A percentile compares a stretch with the other conserved stretches of the same genome.
phyloP scores from a whole-genome alignment of 2,329 filamentous ascomycete genomes.

The Verruconis gallopava region DNA sequence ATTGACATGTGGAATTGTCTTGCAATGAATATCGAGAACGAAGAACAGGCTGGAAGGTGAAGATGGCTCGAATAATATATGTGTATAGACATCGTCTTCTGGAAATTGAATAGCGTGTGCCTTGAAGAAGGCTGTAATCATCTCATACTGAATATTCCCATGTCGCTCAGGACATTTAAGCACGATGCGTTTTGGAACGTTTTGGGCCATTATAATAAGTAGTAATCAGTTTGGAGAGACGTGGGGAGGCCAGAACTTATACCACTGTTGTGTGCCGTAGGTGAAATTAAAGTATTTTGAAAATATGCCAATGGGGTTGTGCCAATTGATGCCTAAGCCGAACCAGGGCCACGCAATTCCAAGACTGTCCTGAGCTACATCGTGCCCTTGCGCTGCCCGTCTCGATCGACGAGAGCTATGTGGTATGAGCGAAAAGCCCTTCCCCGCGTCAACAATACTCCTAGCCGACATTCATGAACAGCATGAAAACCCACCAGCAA shows the following conservation, averaged over 20 bases:
- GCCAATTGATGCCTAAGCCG: too few species aligned
- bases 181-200: constrained; percentile 13
- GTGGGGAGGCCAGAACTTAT: constrained; percentile 4
- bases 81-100: constrained; percentile 12
- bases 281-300: not conserved
- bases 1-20: constrained; percentile 11
- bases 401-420: too few species aligned
- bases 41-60: constrained; percentile 10
- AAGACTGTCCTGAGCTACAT: too few species aligned
- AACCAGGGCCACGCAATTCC: too few species aligned
- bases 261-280: not conserved
- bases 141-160: constrained; percentile 10
- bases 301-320: not conserved
- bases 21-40: constrained; percentile 8
- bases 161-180: constrained; percentile 1
- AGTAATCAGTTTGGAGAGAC: constrained; percentile 7
- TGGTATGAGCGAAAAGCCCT: too few species aligned
- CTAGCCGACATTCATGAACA: too few species aligned
- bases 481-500: too few species aligned
- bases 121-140: constrained; percentile 7
- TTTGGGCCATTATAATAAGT: constrained; percentile 11
- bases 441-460: too few species aligned
- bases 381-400: too few species aligned
- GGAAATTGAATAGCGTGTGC: constrained; percentile 12
- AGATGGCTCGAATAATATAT: constrained; percentile 14